A percentile compares a stretch with the other conserved stretches of the same genome.
phyloP scores from a whole-genome alignment of 2,329 filamentous ascomycete species.

The Penicillium frequentans region DNA sequence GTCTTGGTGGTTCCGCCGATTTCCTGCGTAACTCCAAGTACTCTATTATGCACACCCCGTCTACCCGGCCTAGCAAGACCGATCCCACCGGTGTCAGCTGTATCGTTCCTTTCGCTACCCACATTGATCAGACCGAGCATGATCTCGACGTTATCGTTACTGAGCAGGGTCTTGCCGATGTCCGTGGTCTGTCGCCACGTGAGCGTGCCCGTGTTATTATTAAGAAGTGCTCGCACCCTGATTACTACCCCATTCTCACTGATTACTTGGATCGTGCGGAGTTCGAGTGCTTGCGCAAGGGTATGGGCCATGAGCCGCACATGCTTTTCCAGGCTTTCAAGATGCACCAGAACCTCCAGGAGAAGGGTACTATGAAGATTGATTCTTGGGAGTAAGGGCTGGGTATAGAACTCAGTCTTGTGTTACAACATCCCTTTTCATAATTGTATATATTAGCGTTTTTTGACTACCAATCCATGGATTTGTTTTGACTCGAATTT shows the following conservation, averaged over 20 bases:
- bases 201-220: constrained; percentile 85
- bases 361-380: constrained; percentile 89
- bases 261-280: constrained; percentile 86
- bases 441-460: neutral
- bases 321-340: constrained; percentile 83
- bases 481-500: neutral
- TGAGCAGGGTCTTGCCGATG: constrained; percentile 76
- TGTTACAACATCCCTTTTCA: too few species aligned
- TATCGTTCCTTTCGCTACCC: constrained; percentile 92
- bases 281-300: constrained; percentile 80
- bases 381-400: constrained; percentile 57
- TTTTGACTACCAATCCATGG: neutral
- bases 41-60: constrained; percentile 91
- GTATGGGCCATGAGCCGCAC: constrained; percentile 88
- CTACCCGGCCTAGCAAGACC: constrained; percentile 74
- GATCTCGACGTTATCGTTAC: constrained; percentile 88
- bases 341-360: constrained; percentile 79
- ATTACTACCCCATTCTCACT: constrained; percentile 77
- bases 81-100: constrained; percentile 80
- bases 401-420: neutral
- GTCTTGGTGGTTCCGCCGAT: constrained; percentile 77
- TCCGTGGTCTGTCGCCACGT: constrained; percentile 74
- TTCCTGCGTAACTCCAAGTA: constrained; percentile 79
- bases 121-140: constrained; percentile 90
- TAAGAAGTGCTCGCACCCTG: constrained; percentile 79